phyloP scores from a whole-genome alignment of 169 alveolate genomes.

The Plasmodium falciparum region DNA sequence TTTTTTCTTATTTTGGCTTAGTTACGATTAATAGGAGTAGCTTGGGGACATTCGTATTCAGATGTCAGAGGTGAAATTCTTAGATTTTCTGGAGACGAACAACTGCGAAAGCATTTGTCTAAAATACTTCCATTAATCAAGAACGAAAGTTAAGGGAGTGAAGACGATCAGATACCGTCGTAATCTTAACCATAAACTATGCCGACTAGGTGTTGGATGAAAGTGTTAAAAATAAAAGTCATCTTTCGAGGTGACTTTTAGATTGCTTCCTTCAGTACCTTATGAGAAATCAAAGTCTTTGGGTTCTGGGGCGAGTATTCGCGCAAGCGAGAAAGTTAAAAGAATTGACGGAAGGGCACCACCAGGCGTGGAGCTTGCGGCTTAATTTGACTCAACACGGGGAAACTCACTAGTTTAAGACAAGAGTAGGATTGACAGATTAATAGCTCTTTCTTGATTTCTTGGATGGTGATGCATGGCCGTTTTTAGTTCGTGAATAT shows the following conservation, averaged over 20 bases:
- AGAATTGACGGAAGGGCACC: conserved; percentile 96
- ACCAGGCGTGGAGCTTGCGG: conserved; percentile 95
- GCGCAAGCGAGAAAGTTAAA: conserved; percentile 96
- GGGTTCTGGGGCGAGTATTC: conserved; percentile 97
- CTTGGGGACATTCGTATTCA: conserved; percentile 94
- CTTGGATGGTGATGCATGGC: conserved; percentile 94
- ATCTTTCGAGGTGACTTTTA: conserved; percentile 86
- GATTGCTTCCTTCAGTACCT: conserved; percentile 89
- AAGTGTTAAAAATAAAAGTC: conserved; percentile 19
- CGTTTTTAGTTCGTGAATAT: conserved; percentile 91
- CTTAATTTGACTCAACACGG: conserved; percentile 95
- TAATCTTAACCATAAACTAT: conserved; percentile 93
- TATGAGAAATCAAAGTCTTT: conserved; percentile 93
- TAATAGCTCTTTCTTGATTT: conserved; percentile 92
- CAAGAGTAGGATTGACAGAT: conserved; percentile 92
- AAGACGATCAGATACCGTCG: conserved; percentile 95
- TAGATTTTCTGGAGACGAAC: conserved; percentile 92
- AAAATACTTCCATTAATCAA: conserved; percentile 93
- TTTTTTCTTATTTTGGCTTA: conserved; percentile 80
- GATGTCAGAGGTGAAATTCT: conserved; percentile 94
- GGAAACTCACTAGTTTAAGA: conserved; percentile 93
- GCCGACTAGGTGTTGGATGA: conserved; percentile 89
- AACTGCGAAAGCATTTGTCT: conserved; percentile 94
- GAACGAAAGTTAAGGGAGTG: conserved; percentile 94
- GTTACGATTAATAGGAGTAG: conserved; percentile 92